phyloP scores from a whole-genome alignment of 2,329 filamentous ascomycete species.

The Sclerotinia glacialis region DNA sequence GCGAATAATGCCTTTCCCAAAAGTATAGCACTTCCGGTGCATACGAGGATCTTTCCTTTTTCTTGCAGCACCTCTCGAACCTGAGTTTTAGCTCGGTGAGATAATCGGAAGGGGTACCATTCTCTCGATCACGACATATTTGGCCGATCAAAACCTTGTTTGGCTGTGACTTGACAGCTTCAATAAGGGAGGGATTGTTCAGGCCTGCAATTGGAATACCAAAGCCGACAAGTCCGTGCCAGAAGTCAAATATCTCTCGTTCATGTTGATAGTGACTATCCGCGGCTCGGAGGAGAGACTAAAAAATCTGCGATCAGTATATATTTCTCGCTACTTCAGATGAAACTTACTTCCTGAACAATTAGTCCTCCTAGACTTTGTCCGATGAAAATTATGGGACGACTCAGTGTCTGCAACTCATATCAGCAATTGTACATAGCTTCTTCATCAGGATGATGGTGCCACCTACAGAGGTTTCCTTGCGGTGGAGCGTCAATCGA shows the following conservation, averaged over 20 bases:
- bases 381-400: slow-evolving; percentile 21
- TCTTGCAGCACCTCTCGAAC: slow-evolving; percentile 11
- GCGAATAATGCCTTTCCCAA: slow-evolving; percentile 15
- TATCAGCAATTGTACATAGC: neutral
- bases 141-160: slow-evolving; percentile 17
- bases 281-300: slow-evolving; percentile 1
- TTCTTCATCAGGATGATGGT: too few relatives aligned
- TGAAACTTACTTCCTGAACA: neutral
- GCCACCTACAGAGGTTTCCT: neutral
- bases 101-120: neutral
- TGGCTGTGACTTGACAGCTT: slow-evolving; percentile 17
- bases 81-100: slow-evolving; percentile 7
- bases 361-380: slow-evolving; percentile 19
- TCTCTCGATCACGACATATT: slow-evolving; percentile 12
- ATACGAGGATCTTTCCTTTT: neutral
- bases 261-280: neutral
- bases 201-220: slow-evolving; percentile 18
- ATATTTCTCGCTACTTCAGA: too few relatives aligned
- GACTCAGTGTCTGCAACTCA: neutral
- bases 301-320: neutral
- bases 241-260: neutral
- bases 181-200: slow-evolving; percentile 10
- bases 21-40: slow-evolving; percentile 20
- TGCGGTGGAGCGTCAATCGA: neutral
- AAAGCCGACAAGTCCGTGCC: slow-evolving; percentile 20